Conservation (phyloP, 768 basidiomycete species). For the Suillus spraguei region DNA sequence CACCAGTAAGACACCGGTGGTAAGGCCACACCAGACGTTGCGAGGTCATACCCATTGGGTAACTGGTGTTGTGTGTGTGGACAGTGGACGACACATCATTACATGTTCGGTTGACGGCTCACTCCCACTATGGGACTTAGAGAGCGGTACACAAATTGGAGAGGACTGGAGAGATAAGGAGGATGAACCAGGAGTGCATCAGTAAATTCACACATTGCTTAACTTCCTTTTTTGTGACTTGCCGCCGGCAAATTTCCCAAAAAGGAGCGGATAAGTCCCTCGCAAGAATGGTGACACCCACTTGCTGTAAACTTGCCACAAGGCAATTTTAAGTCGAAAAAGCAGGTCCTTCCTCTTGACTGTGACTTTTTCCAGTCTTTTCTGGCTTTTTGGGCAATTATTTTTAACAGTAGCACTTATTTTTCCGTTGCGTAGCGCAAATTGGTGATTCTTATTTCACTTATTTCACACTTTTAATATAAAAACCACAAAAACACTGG, state of each 20-base stretch:
- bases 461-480: too few relatives aligned
- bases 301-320: too few relatives aligned
- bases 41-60: neutral
- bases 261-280: neutral
- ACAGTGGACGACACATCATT: neutral
- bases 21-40: too few relatives aligned
- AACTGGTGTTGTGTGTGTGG: neutral
- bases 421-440: too few relatives aligned
- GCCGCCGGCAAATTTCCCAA: neutral
- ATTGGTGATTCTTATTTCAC: too few relatives aligned
- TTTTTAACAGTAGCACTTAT: too few relatives aligned
- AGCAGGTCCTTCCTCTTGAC: too few relatives aligned
- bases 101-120: neutral
- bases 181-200: neutral
- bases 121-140: neutral
- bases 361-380: too few relatives aligned
- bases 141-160: neutral
- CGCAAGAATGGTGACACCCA: neutral
- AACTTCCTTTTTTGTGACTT: neutral
- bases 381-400: too few relatives aligned
- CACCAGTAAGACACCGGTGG: neutral
- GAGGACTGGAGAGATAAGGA: neutral
- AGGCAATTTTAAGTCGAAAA: too few relatives aligned
- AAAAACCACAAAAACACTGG: too few relatives aligned
- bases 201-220: neutral